phyloP scores from a whole-genome alignment of 495 filamentous ascomycete genomes.

The Umbilicaria muhlenbergii region DNA sequence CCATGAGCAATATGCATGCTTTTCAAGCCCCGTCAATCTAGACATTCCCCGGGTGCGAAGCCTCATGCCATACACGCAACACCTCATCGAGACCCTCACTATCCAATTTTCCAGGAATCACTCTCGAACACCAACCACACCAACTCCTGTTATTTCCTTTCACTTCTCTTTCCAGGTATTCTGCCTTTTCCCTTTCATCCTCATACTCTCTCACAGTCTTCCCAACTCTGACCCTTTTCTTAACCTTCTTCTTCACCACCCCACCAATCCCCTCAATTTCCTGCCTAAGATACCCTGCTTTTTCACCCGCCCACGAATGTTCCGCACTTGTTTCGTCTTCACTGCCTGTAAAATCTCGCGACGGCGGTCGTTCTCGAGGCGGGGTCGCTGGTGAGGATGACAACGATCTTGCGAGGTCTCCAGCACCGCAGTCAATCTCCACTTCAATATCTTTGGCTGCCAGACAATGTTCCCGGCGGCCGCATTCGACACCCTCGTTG shows the following conservation, averaged over 20 bases:
- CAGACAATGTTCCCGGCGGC: slow-evolving; percentile 51
- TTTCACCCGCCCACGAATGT: slow-evolving; percentile 20
- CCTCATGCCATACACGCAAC: too few relatives aligned
- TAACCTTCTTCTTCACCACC: slow-evolving; percentile 59
- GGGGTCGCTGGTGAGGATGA: too few relatives aligned
- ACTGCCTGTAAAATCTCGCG: background rate
- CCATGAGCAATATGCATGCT: too few relatives aligned
- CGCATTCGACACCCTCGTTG: slow-evolving; percentile 72
- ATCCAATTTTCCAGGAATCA: too few relatives aligned
- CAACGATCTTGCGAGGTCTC: background rate
- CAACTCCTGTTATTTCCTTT: too few relatives aligned
- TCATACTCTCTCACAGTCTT: slow-evolving; percentile 70
- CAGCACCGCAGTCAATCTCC: slow-evolving; percentile 60
- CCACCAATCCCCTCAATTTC: slow-evolving; percentile 84
- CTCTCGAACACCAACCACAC: too few relatives aligned
- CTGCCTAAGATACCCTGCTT: slow-evolving; percentile 58
- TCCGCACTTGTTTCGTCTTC: background rate
- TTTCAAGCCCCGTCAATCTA: too few relatives aligned
- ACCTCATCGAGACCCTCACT: too few relatives aligned
- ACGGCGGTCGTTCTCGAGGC: background rate
- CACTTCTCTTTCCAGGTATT: too few relatives aligned
- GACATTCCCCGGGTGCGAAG: too few relatives aligned
- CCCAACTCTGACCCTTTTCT: slow-evolving; percentile 55
- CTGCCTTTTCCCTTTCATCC: slow-evolving; percentile 44
- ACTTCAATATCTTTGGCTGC: slow-evolving; percentile 59